A percentile compares a stretch with the other conserved stretches of the same genome.
phyloP scores from a whole-genome alignment of 192 early-diverging fungal genomes.

The Coemansia sp. region DNA sequence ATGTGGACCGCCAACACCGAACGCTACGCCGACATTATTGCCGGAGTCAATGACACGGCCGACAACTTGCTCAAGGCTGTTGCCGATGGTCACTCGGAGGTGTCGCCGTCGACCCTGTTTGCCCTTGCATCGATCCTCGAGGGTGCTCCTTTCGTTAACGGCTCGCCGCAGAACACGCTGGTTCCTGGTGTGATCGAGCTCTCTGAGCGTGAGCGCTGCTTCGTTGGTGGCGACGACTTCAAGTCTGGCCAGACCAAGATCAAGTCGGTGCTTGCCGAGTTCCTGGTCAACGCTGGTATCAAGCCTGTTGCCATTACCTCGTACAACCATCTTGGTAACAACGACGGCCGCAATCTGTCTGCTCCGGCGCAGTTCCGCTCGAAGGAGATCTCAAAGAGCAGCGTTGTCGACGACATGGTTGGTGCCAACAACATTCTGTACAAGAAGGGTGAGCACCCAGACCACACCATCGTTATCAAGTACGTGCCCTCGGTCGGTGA shows the following conservation, averaged over 20 bases:
- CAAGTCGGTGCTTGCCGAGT: conserved; percentile 98
- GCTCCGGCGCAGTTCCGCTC: conserved; percentile 97
- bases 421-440: conserved; percentile 90
- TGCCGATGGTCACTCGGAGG: conserved; percentile 77
- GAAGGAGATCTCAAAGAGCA: conserved; percentile 99
- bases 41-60: conserved; percentile 96
- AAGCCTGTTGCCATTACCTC: conserved; percentile 95
- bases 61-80: conserved; percentile 87
- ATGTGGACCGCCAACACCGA: conserved; percentile 99
- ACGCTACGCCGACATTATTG: conserved; percentile 70
- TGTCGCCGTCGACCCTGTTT: conserved; percentile 95
- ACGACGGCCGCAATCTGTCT: conserved; percentile 98
- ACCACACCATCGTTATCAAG: conserved; percentile 96
- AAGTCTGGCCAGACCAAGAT: conserved; percentile 99
- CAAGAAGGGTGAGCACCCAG: conserved; percentile 73
- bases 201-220: conserved; percentile 83
- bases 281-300: conserved; percentile 98
- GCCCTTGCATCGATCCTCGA: conserved; percentile 96
- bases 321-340: conserved; percentile 99
- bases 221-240: conserved; percentile 99
- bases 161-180: conserved; percentile 99
- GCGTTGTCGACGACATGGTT: conserved; percentile 99
- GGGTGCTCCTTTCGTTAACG: conserved; percentile 96
- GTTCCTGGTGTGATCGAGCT: conserved; percentile 92
- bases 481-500: conserved; percentile 96